Evolutionary conservation across 2,329 filamentous ascomycete genomes (phyloP), one percentile per base, ranked within the genome.

Genomic region (Aspergillus thermomutatus): DNA sequence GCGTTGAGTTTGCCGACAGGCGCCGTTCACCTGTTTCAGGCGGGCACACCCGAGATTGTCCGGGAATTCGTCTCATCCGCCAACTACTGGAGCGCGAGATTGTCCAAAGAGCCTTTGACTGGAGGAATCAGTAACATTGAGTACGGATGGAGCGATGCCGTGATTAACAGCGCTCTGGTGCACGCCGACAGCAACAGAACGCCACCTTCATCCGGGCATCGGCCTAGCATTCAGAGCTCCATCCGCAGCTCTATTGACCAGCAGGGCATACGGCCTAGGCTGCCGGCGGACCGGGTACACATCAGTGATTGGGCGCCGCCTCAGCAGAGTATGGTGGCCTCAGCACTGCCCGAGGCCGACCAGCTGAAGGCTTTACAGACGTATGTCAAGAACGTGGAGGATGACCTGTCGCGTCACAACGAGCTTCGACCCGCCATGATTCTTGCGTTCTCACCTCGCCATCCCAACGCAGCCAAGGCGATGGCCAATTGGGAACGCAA

Each of bases 401-500:
- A 87, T 11, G 94, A 99, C 66, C 79, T 97, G 50, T 84, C 91
- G 70, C 82, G 83, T 60, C 94, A 99, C 75, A 97, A 97, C 69
- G 89, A 92, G 70, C 80, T 97, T 62, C 87, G 94, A 64, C 86
- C 86, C 56, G 87, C 91, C 2, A 94, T 97, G 88, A 82, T 92
- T 54, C 82, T 96, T 54, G 92, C 94, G 8, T 97, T 95, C 71
- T 92, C 91, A 14, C 89, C 91, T 3, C 85, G 92, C 28, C 89
- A 93, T 59, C 82, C 85, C 40, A 97, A 97, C 68, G 84, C 87
- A 17, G 80, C 79, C 60, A 92, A 89, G 74, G 91, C 93, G 17
- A 93, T 97, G 89, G 83, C 87, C 21, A 99, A 99, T 74, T 99
- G 94, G 93, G 92, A 99, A 79, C 87, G 89, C 69, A 97, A 97